Evolutionary conservation across 2,329 filamentous ascomycete genomes (phyloP).

Genomic region (Pseudocercospora vitis): DNA sequence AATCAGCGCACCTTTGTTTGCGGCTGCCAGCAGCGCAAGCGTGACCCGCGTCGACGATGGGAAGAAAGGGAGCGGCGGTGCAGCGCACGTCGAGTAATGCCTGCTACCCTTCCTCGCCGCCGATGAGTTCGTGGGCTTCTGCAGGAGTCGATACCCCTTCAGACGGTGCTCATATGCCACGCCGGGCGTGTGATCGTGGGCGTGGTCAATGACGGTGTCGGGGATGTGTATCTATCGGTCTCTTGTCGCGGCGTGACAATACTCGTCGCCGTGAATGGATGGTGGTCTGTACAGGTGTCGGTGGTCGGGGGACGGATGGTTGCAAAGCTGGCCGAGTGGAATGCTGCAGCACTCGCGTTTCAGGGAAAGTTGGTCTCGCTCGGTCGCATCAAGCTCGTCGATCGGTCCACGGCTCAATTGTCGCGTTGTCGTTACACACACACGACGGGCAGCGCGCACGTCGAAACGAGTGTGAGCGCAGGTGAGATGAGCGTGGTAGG

Average conservation of each 20-base stretch:
- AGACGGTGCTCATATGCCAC: slow-evolving; percentile 9
- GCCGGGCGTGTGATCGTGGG: background rate
- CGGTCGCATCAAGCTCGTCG: slow-evolving; percentile 16
- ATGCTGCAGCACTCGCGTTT: slow-evolving; percentile 15
- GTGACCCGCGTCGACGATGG: slow-evolving; percentile 19
- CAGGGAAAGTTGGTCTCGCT: slow-evolving; percentile 9
- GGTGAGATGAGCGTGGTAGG: background rate
- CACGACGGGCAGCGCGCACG: background rate
- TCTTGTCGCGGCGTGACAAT: background rate
- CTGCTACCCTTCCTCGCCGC: background rate
- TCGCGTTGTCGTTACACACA: slow-evolving; percentile 13
- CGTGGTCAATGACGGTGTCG: no score
- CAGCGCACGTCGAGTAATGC: background rate
- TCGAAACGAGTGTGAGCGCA: background rate
- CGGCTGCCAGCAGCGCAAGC: slow-evolving; percentile 28
- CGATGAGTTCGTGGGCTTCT: slow-evolving; percentile 3
- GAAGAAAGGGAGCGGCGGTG: slow-evolving; percentile 7
- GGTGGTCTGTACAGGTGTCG: background rate
- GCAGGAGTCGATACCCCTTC: slow-evolving; percentile 12
- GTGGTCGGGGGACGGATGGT: background rate
- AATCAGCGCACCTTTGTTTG: slow-evolving; percentile 25
- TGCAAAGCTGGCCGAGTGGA: slow-evolving; percentile 10
- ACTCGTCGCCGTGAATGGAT: background rate
- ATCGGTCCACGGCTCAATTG: background rate
- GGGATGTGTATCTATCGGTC: no score